Evolutionary conservation across 768 basidiomycete genomes (phyloP).

Genomic region (Termitomyces sp.): DNA sequence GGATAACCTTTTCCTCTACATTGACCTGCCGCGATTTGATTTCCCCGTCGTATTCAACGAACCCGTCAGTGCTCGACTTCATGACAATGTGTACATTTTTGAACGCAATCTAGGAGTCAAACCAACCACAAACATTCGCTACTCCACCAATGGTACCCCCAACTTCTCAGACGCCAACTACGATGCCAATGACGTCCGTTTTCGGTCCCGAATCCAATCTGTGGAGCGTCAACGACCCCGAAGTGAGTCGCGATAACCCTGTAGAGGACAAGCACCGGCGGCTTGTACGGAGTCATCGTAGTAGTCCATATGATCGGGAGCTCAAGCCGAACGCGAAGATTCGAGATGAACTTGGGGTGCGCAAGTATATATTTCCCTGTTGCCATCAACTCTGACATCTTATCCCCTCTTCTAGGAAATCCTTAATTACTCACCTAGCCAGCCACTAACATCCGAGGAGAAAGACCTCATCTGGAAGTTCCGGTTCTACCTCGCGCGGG

Average conservation of each 20-base stretch:
- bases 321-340: conserved; percentile 96
- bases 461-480: conserved; percentile 99
- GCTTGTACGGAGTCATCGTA: conserved; percentile 90
- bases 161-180: conserved; percentile 39
- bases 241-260: conserved; percentile 88
- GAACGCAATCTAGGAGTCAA: conserved; percentile 32
- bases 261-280: conserved; percentile 97
- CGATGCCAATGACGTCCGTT: conserved; percentile 42
- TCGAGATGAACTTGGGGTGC: conserved; percentile 85
- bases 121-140: conserved; percentile 29
- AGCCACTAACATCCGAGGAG: conserved; percentile 82
- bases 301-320: conserved; percentile 92
- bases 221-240: conserved; percentile 91
- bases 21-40: conserved; percentile 94
- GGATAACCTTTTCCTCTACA: conserved; percentile 91
- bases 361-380: conserved; percentile 21
- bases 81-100: background rate
- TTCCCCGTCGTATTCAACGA: conserved; percentile 97
- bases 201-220: conserved; percentile 66
- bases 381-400: background rate
- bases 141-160: conserved; percentile 39
- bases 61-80: conserved; percentile 46
- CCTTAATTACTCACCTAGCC: conserved; percentile 88
- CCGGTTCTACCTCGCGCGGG: conserved; percentile 92
- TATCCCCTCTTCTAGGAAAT: conserved; percentile 60